Evolutionary conservation across 1,284 basidiomycete species (phyloP).

Genomic region (Stygiomarasmius scandens): DNA sequence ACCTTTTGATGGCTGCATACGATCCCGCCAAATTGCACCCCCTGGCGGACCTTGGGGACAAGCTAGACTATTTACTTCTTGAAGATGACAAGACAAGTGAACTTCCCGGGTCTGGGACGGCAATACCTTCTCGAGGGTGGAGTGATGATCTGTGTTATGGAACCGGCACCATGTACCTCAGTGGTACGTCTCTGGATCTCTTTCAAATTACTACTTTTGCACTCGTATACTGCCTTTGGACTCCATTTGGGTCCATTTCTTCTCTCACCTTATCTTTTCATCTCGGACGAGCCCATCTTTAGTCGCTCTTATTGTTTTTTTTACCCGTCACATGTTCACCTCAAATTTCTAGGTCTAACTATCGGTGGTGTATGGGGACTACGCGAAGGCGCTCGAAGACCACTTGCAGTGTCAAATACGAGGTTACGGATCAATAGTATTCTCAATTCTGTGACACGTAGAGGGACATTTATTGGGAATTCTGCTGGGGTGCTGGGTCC

Average conservation of each 20-base stretch:
- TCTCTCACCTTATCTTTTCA: slow-evolving; percentile 71
- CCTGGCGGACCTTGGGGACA: slow-evolving; percentile 84
- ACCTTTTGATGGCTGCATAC: slow-evolving; percentile 82
- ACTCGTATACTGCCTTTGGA: slow-evolving; percentile 42
- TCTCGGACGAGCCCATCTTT: slow-evolving; percentile 52
- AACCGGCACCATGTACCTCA: slow-evolving; percentile 97
- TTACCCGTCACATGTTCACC: slow-evolving; percentile 73
- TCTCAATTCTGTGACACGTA: slow-evolving; percentile 93
- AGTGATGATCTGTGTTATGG: slow-evolving; percentile 99
- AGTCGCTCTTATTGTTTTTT: slow-evolving; percentile 72
- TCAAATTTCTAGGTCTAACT: slow-evolving; percentile 77
- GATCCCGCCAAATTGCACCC: slow-evolving; percentile 92
- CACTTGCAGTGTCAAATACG: slow-evolving; percentile 80
- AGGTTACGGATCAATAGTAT: slow-evolving; percentile 95
- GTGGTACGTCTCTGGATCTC: slow-evolving; percentile 75
- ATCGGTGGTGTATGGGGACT: slow-evolving; percentile 95
- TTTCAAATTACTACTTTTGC: slow-evolving; percentile 65
- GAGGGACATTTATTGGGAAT: slow-evolving; percentile 98
- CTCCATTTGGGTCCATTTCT: slow-evolving; percentile 44
- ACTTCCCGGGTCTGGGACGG: slow-evolving; percentile 82
- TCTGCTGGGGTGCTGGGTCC: slow-evolving; percentile 95
- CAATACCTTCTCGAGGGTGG: slow-evolving; percentile 94
- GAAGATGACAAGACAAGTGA: slow-evolving; percentile 93
- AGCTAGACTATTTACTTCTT: slow-evolving; percentile 89
- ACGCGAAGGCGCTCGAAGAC: slow-evolving; percentile 90